Conservation (phyloP, 768 basidiomycete genomes). For the Lactarius trivialis region DNA sequence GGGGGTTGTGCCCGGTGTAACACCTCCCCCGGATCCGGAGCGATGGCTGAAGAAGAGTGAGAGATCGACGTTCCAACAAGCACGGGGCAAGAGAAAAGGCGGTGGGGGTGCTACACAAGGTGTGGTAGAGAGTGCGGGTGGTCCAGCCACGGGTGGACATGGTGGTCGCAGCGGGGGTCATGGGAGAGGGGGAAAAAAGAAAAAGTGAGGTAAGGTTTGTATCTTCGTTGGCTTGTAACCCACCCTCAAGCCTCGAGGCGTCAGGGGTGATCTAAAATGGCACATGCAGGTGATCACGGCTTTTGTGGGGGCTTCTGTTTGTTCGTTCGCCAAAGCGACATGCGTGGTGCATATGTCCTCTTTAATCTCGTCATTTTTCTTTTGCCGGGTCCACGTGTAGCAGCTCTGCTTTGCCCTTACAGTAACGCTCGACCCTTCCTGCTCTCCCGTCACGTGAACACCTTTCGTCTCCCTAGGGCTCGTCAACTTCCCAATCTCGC, state of each 20-base stretch:
- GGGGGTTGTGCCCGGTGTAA: constrained; percentile 72
- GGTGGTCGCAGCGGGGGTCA: constrained; percentile 34
- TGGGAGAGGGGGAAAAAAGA: constrained; percentile 60
- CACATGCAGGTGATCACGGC: constrained; percentile 16
- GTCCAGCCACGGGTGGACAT: constrained; percentile 30
- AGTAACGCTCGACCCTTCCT: background rate
- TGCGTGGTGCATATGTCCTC: constrained; percentile 15
- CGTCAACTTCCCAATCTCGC: background rate
- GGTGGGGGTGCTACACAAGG: constrained; percentile 71
- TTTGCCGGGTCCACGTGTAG: background rate
- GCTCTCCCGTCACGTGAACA: constrained; percentile 4
- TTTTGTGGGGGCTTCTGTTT: constrained; percentile 5
- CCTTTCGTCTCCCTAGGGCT: background rate
- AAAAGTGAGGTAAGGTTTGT: constrained; percentile 39
- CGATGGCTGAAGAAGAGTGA: constrained; percentile 87
- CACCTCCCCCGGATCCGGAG: constrained; percentile 79
- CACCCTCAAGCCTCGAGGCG: constrained; percentile 13
- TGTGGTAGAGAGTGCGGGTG: constrained; percentile 33
- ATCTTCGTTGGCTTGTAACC: constrained; percentile 5
- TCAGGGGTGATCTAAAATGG: constrained; percentile 21
- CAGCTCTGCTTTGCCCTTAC: background rate
- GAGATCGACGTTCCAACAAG: constrained; percentile 48
- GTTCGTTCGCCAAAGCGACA: constrained; percentile 11
- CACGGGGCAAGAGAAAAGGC: constrained; percentile 47
- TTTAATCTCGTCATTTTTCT: constrained; percentile 10